Conservation (phyloP, 1,139 yeast species). For the Spathaspora sp. region DNA sequence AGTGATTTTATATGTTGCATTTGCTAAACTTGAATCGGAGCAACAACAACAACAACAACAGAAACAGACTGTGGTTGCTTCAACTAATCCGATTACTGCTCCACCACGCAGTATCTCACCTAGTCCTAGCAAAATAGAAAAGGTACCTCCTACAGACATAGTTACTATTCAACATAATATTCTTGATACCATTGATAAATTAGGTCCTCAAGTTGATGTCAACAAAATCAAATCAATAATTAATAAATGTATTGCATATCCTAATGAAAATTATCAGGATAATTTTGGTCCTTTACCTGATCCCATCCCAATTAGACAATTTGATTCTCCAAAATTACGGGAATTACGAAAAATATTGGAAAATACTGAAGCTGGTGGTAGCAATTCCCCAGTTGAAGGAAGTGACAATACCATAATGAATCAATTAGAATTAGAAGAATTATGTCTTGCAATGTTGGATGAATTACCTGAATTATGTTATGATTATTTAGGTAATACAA, state of each 20-base stretch:
- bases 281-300: slow-evolving; percentile 74
- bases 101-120: slow-evolving; percentile 4
- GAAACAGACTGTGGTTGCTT: neutral
- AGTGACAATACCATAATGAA: slow-evolving; percentile 20
- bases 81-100: slow-evolving; percentile 2
- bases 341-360: slow-evolving; percentile 60
- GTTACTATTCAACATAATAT: slow-evolving; percentile 24
- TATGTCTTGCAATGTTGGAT: slow-evolving; percentile 80
- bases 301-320: slow-evolving; percentile 61
- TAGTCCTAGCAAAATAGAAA: slow-evolving; percentile 5
- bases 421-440: slow-evolving; percentile 69
- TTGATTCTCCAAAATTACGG: slow-evolving; percentile 80
- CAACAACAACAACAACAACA: slow-evolving; percentile 3
- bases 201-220: slow-evolving; percentile 25
- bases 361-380: slow-evolving; percentile 27
- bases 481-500: slow-evolving; percentile 93
- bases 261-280: slow-evolving; percentile 36
- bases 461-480: slow-evolving; percentile 90
- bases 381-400: slow-evolving; percentile 12
- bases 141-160: slow-evolving; percentile 26
- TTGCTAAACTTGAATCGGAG: slow-evolving; percentile 55
- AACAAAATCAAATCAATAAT: slow-evolving; percentile 34
- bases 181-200: slow-evolving; percentile 21
- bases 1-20: slow-evolving; percentile 59
- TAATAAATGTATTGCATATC: slow-evolving; percentile 29